A percentile compares a stretch with the other conserved stretches of the same genome.
Conservation (phyloP, 345 rosid genomes). For the Brassica rapa region DNA sequence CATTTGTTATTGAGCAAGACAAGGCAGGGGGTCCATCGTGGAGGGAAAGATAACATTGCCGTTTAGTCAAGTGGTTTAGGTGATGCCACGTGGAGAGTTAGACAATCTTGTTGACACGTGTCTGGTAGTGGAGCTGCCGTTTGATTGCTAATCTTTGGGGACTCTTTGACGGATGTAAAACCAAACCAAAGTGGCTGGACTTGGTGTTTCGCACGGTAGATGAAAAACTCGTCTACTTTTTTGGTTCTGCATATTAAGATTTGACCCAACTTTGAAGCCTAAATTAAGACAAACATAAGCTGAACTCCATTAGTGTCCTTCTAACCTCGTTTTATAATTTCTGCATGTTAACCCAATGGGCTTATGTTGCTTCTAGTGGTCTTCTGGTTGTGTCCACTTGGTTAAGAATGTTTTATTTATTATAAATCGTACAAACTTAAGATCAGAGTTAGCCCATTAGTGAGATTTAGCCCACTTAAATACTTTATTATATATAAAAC, state of each 20-base stretch:
- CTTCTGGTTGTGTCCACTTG: not conserved
- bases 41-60: conserved; percentile 36
- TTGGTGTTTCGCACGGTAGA: conserved; percentile 35
- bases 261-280: conserved; percentile 1
- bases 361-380: not conserved
- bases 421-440: not conserved
- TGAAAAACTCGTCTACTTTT: conserved; percentile 29
- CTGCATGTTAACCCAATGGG: not conserved
- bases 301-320: not conserved
- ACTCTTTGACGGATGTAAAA: conserved; percentile 14
- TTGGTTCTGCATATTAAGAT: not conserved
- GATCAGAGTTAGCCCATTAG: not conserved
- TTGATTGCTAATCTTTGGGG: not conserved
- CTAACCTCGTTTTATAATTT: not conserved
- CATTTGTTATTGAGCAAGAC: conserved; percentile 1
- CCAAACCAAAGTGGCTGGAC: conserved; percentile 4
- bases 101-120: conserved; percentile 34
- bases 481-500: not conserved
- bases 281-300: not conserved
- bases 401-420: not conserved
- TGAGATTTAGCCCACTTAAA: not conserved
- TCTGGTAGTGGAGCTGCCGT: conserved; percentile 2
- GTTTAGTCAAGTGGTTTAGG: conserved; percentile 15
- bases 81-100: conserved; percentile 37
- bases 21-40: conserved; percentile 47